phyloP scores from a whole-genome alignment of 1,284 basidiomycete genomes.

The Ceratobasidium papillatum region DNA sequence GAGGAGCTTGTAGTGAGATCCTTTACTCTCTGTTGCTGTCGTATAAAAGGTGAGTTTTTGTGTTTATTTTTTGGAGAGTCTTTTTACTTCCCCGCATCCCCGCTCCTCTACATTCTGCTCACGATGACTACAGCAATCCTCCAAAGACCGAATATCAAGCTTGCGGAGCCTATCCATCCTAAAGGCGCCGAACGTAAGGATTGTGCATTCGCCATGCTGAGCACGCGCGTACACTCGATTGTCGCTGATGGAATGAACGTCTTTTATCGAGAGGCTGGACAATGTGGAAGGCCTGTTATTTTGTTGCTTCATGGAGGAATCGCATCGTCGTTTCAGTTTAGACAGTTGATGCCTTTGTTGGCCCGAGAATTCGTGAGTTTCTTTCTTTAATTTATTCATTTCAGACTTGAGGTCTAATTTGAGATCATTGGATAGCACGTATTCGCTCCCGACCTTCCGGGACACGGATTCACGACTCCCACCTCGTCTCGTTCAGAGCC shows the following conservation, averaged over 20 bases:
- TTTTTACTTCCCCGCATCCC: background rate
- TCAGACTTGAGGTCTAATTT: background rate
- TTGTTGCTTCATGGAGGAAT: conserved; percentile 63
- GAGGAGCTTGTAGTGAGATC: conserved; percentile 4
- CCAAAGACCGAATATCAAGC: conserved; percentile 6
- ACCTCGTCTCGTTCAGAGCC: conserved; percentile 48
- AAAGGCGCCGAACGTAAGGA: conserved; percentile 6
- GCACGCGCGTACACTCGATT: conserved; percentile 44
- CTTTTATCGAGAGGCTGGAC: conserved; percentile 58
- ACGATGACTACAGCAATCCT: background rate
- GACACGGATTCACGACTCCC: conserved; percentile 58
- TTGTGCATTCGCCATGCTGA: conserved; percentile 9
- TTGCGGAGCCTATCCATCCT: background rate
- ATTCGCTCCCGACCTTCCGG: conserved; percentile 61
- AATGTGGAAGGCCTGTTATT: conserved; percentile 51
- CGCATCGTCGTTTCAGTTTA: conserved; percentile 59
- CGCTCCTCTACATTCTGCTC: background rate
- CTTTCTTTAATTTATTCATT: too few relatives aligned
- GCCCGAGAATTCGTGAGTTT: conserved; percentile 48
- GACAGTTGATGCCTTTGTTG: conserved; percentile 58
- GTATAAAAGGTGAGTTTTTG: conserved; percentile 7
- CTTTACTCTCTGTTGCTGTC: background rate
- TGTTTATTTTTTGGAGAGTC: background rate
- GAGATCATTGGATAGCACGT: conserved; percentile 52
- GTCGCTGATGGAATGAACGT: conserved; percentile 54